Conservation (phyloP, 805 yeast genomes). For the Nakazawaea molendinolei region DNA sequence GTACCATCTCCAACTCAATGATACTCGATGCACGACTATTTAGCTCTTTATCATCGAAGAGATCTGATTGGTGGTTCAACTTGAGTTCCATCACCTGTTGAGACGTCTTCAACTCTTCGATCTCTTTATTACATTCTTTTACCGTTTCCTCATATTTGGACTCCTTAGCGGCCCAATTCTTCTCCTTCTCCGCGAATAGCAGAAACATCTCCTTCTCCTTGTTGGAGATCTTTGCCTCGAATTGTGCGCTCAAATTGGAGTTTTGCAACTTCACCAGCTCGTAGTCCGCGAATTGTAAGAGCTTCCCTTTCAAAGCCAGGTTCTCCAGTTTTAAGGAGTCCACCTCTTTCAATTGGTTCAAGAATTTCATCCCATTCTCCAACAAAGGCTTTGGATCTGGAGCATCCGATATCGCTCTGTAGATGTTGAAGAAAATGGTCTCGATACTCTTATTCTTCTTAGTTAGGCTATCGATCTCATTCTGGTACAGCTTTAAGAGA, state of each 20-base stretch:
- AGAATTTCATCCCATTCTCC: slow-evolving; percentile 61
- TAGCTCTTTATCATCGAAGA: slow-evolving; percentile 27
- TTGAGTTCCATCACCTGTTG: slow-evolving; percentile 61
- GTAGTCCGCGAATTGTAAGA: slow-evolving; percentile 68
- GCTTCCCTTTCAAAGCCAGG: slow-evolving; percentile 44
- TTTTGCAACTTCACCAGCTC: slow-evolving; percentile 64
- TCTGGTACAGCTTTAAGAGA: slow-evolving; percentile 74
- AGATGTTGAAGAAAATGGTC: slow-evolving; percentile 62
- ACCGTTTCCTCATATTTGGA: slow-evolving; percentile 43
- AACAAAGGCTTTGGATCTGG: slow-evolving; percentile 88
- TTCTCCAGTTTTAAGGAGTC: slow-evolving; percentile 46
- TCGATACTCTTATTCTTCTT: slow-evolving; percentile 73
- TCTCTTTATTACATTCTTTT: slow-evolving; percentile 43
- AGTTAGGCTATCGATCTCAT: slow-evolving; percentile 80
- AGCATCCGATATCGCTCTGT: slow-evolving; percentile 75
- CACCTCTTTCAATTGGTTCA: slow-evolving; percentile 46
- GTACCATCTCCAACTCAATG: slow-evolving; percentile 58
- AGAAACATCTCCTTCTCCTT: slow-evolving; percentile 71
- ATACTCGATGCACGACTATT: slow-evolving; percentile 28
- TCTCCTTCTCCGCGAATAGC: slow-evolving; percentile 63
- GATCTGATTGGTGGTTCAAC: slow-evolving; percentile 39
- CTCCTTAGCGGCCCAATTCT: slow-evolving; percentile 60
- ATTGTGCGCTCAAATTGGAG: slow-evolving; percentile 47
- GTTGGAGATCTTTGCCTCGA: slow-evolving; percentile 49
- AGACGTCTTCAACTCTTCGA: slow-evolving; percentile 58